phyloP scores from a whole-genome alignment of 2,329 filamentous ascomycete species.

The Colletotrichum sp. region DNA sequence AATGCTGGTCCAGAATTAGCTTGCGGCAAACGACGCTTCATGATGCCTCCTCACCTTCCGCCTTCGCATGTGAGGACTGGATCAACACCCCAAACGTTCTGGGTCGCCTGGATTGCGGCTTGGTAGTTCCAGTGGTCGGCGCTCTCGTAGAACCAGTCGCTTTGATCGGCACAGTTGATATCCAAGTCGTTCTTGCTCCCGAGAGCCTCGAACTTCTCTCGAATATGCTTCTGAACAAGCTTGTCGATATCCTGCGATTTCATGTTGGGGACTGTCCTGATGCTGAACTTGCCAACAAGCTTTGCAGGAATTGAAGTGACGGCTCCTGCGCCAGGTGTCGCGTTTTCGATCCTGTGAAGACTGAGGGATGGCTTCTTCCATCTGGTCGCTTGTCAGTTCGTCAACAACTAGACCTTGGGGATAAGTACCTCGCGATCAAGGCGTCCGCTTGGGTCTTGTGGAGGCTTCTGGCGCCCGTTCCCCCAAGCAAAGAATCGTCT shows the following conservation, averaged over 20 bases:
- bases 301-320: conserved; percentile 99
- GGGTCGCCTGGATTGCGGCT: conserved; percentile 89
- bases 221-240: conserved; percentile 81
- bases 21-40: background rate
- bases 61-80: conserved; percentile 96
- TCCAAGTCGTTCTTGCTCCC: conserved; percentile 91
- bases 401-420: conserved; percentile 62
- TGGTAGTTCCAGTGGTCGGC: conserved; percentile 99
- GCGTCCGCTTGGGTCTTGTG: conserved; percentile 10
- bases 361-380: conserved; percentile 96
- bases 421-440: background rate
- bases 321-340: conserved; percentile 88
- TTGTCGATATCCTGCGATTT: conserved; percentile 88
- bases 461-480: conserved; percentile 84
- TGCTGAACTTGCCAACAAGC: conserved; percentile 97
- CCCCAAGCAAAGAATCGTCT: conserved; percentile 93
- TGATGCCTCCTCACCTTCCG: conserved; percentile 67
- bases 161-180: conserved; percentile 82
- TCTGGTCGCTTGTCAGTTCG: conserved; percentile 92
- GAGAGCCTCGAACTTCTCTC: conserved; percentile 84
- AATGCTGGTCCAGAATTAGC: conserved; percentile 65
- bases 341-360: conserved; percentile 92
- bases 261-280: conserved; percentile 97
- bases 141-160: conserved; percentile 98
- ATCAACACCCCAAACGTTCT: conserved; percentile 90